These are phyloP conservation scores for Ensete ventricosum DNA, from an alignment of 176 grass and related monocot species.

Conservation along the genomic window DNA sequence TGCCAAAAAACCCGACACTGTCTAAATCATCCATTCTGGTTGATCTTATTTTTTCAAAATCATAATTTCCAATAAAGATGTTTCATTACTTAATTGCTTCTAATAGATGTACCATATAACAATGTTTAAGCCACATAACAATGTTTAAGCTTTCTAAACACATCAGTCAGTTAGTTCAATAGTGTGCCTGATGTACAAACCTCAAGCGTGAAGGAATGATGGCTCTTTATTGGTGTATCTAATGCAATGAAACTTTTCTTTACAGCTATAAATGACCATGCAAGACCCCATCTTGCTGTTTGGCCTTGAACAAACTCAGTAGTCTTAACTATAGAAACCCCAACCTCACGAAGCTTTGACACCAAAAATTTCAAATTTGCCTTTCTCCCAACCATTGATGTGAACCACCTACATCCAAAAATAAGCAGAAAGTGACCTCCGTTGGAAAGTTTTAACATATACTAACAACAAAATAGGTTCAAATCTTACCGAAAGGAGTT, in stretches of 20 bases:
- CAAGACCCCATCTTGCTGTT: conserved; percentile 85
- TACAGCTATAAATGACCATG: conserved; percentile 87
- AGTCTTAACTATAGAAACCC: conserved; percentile 65
- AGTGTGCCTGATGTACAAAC: conserved; percentile 20
- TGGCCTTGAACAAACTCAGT: conserved; percentile 94
- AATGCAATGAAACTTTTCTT: conserved; percentile 36
- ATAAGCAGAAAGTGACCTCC: conserved; percentile 1
- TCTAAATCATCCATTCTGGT: too few relatives aligned
- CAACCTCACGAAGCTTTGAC: conserved; percentile 43
- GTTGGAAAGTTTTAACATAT: neutral
- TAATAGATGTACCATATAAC: neutral
- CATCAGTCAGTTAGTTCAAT: neutral
- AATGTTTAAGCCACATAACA: neutral
- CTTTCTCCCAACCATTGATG: conserved; percentile 94
- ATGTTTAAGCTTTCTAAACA: neutral
- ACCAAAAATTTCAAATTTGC: conserved; percentile 64
- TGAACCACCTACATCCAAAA: conserved; percentile 63
- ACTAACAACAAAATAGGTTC: neutral
- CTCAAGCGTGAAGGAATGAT: conserved; percentile 73
- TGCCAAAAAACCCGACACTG: too few relatives aligned
- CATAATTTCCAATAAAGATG: too few relatives aligned
- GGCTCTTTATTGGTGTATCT: conserved; percentile 40
- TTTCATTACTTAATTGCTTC: too few relatives aligned
- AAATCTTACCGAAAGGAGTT: conserved; percentile 58
- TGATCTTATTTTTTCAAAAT: too few relatives aligned